Conservation (phyloP, 208 protist species). For the Acanthamoeba healyi region DNA sequence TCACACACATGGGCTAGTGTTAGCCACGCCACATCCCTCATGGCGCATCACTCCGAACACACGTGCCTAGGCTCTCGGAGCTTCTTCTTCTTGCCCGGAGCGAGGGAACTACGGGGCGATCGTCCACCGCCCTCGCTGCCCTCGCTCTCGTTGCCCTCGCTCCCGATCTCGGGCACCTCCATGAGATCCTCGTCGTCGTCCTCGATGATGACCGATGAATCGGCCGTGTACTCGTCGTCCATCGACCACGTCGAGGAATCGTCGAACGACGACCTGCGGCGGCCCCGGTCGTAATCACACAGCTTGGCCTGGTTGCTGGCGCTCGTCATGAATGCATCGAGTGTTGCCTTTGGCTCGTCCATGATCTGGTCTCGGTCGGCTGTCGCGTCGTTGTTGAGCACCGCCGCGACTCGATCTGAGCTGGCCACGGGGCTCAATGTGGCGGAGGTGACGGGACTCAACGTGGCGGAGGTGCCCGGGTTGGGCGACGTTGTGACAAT, state of each 20-base stretch:
- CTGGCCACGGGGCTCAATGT: too few species aligned
- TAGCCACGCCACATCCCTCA: not conserved
- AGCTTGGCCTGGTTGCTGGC: too few species aligned
- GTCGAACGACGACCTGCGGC: not conserved
- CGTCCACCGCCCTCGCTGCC: slow-evolving; percentile 13
- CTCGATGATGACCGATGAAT: not conserved
- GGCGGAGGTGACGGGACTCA: too few species aligned
- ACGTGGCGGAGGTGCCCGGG: too few species aligned
- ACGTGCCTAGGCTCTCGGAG: not conserved
- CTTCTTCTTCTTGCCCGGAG: not conserved
- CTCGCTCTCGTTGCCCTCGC: slow-evolving; percentile 18
- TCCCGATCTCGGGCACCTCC: slow-evolving; percentile 15
- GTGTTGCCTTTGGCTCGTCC: too few species aligned
- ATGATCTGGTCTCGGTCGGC: too few species aligned
- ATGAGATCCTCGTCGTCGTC: slow-evolving; percentile 20
- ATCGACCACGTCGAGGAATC: not conserved
- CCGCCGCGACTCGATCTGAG: too few species aligned
- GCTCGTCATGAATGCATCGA: too few species aligned
- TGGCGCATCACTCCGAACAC: not conserved
- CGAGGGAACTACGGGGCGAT: not conserved
- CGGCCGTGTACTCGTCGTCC: not conserved
- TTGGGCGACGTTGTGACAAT: too few species aligned
- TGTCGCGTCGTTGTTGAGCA: too few species aligned
- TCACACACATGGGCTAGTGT: not conserved
- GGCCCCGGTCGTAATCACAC: too few species aligned